Base-by-base conservation (phyloP, 805 yeast genomes). In the Trichomonascus vanleenenianus region DNA sequence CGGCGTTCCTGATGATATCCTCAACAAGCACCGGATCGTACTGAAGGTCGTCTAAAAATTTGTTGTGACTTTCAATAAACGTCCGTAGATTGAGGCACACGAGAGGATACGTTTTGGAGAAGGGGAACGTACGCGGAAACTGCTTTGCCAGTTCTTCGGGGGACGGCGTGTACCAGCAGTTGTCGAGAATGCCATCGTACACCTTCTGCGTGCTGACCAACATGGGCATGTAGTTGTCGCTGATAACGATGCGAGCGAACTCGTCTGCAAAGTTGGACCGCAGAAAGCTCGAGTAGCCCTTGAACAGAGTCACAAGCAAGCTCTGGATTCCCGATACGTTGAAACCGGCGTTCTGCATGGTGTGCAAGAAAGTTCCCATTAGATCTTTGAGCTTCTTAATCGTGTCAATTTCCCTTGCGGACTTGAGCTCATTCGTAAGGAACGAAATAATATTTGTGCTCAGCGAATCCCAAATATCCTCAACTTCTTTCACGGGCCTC, bases 181-280 rank as follows among this genome's bases (percentile, higher is more conserved):
- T 73, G 19, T 70, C 71, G 48, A 82, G 69, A 30, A 84, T 78
- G 50, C 78, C 76, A 16, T 78, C 80, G 60, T 79, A 85, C 42
- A 83, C 74, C 10, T 70, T 67, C 35, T 66, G 61, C 42, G 78
- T 78, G 50, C 80, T 74, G 30, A 88, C 78, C 0, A 76, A 75
- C 68, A 88, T 74, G 10, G 96, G 95, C 87, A 85, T 86, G 52
- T 86, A 85, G 60, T 86, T 93, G 59, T 91, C 97, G 19, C 82
- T 81, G 49, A 77, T 75, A 32, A 88, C 75, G 4, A 82, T 66
- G 8, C 72, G 71, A 30, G 70, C 64, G 65, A 88, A 91, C 41
- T 81, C 82, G 10, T 60, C 61, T 19, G 74, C 69, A 61, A 87
- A 86, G 12, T 73, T 72, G 48, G 65, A 67, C 11, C 77, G 72